Percentiles rank a stretch among this genome's conserved stretches.
Conservation (phyloP, 108 stramenopile species). For the Nitzschia sp. region DNA sequence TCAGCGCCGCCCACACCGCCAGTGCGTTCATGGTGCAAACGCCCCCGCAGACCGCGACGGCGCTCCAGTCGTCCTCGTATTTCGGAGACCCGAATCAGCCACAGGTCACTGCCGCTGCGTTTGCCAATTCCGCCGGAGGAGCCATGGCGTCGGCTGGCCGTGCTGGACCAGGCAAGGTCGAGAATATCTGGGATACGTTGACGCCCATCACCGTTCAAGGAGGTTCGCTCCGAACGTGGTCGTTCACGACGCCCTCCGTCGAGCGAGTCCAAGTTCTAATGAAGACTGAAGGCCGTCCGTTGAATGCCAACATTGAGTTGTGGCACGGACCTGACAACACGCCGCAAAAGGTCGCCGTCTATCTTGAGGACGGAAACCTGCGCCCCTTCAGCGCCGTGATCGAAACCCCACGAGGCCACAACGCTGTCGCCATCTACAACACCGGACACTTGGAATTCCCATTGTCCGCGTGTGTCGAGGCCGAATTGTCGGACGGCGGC, state of each 20-base stretch:
- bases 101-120: not conserved
- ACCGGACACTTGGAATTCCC: conserved; percentile 80
- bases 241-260: conserved; percentile 53
- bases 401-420: conserved; percentile 68
- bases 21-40: not conserved
- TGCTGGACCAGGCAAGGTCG: not conserved
- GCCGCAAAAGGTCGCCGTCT: conserved; percentile 77
- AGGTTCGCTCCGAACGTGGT: conserved; percentile 78
- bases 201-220: conserved; percentile 71
- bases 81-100: not conserved
- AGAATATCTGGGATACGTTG: conserved; percentile 53
- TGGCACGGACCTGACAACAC: conserved; percentile 85
- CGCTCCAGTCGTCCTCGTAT: not conserved
- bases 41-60: not conserved
- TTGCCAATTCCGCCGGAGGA: not conserved
- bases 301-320: conserved; percentile 75
- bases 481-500: conserved; percentile 32
- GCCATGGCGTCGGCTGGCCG: not conserved
- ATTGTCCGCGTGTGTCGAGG: conserved; percentile 59
- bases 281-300: conserved; percentile 81
- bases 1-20: not conserved
- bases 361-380: conserved; percentile 73
- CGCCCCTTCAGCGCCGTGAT: conserved; percentile 77
- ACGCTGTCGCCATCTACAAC: conserved; percentile 80
- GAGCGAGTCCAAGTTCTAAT: conserved; percentile 69